phyloP scores from a whole-genome alignment of 2,329 filamentous ascomycete genomes.

The Stemphylium lycopersici region DNA sequence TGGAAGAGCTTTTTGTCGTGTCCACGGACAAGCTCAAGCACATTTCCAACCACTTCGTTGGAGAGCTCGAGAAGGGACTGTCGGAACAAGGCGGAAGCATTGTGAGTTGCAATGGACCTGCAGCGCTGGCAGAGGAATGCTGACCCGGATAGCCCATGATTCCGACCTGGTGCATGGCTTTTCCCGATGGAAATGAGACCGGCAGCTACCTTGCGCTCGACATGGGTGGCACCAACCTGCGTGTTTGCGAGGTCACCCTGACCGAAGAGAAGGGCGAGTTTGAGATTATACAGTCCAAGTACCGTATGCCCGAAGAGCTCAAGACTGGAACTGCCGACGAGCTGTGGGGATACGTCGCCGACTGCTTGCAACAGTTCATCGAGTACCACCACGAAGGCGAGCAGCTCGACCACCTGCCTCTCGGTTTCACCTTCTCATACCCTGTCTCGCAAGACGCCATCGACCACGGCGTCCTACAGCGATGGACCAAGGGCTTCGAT shows the following conservation, averaged over 20 bases:
- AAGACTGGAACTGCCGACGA: conserved; percentile 86
- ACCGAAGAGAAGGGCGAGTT: conserved; percentile 90
- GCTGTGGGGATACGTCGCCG: conserved; percentile 93
- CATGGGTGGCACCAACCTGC: conserved; percentile 95
- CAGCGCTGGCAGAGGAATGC: conserved; percentile 87
- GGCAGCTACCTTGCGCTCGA: conserved; percentile 90
- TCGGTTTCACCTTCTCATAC: conserved; percentile 97
- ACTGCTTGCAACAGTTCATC: conserved; percentile 91
- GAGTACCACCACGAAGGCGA: conserved; percentile 78
- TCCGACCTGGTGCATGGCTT: conserved; percentile 93
- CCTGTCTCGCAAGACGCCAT: conserved; percentile 93
- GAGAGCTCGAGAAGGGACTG: conserved; percentile 85
- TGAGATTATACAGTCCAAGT: conserved; percentile 96
- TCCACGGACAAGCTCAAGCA: conserved; percentile 80
- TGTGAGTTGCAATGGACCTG: conserved; percentile 66
- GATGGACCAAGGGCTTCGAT: conserved; percentile 98
- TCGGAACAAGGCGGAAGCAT: conserved; percentile 90
- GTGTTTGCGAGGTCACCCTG: conserved; percentile 91
- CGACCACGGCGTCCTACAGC: conserved; percentile 88
- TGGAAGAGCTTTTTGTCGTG: conserved; percentile 86
- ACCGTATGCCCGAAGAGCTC: conserved; percentile 91
- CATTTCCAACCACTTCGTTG: conserved; percentile 87
- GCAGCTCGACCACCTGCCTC: conserved; percentile 70
- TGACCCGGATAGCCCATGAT: conserved; percentile 79
- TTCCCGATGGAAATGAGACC: conserved; percentile 84